These are phyloP conservation scores for Chenopodium suecicum DNA, from an alignment of 148 eudicot species.

Conservation along the genomic window DNA sequence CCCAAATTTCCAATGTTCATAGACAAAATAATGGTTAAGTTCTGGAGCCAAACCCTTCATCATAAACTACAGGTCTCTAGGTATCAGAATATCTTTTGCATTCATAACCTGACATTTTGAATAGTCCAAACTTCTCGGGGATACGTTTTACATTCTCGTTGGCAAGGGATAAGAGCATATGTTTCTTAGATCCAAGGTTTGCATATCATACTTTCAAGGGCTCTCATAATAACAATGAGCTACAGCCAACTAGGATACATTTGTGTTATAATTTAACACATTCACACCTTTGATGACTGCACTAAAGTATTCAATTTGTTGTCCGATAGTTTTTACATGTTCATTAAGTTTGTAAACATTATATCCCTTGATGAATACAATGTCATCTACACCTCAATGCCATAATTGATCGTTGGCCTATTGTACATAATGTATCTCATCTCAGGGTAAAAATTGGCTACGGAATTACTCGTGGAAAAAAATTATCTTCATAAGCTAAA, in stretches of 20 bases:
- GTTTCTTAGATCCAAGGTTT: not conserved
- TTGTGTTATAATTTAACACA: not conserved
- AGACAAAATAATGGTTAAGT: not conserved
- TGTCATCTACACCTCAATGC: not conserved
- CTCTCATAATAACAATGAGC: not conserved
- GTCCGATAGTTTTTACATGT: not conserved
- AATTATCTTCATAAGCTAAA: not conserved
- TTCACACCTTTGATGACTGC: not conserved
- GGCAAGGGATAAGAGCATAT: not conserved
- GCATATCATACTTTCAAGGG: not conserved
- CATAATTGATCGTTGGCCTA: not conserved
- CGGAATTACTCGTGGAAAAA: not conserved
- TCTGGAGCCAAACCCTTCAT: not conserved
- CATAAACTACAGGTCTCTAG: not conserved
- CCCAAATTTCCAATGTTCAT: not conserved
- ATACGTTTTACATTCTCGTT: not conserved
- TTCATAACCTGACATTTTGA: not conserved
- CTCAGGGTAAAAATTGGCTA: not conserved
- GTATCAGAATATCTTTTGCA: not conserved
- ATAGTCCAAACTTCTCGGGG: not conserved
- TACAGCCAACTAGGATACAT: too few species aligned
- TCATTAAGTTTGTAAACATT: not conserved
- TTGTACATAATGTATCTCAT: not conserved
- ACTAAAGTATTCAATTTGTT: not conserved
- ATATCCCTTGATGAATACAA: not conserved